Conservation (phyloP, 345 rosid species). For the Camelina hispida region DNA sequence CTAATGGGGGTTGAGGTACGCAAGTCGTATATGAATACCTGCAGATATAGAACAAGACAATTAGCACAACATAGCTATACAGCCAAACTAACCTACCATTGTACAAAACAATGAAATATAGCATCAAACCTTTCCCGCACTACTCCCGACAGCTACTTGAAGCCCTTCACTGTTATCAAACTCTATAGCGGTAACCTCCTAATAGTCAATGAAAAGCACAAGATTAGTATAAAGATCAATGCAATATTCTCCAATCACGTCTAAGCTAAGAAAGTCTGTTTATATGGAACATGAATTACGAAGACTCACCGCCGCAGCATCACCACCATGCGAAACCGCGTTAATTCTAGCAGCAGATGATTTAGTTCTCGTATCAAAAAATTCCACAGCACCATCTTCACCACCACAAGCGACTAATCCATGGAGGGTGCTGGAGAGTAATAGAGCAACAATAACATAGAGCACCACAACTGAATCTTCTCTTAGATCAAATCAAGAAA, state of each 20-base stretch:
- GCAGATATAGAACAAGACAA: conserved; percentile 31
- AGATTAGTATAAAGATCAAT: not conserved
- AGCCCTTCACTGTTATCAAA: conserved; percentile 87
- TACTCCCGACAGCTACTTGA: conserved; percentile 88
- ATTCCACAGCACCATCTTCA: conserved; percentile 95
- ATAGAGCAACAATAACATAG: conserved; percentile 31
- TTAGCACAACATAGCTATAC: conserved; percentile 11
- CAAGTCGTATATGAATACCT: conserved; percentile 92
- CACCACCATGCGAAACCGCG: conserved; percentile 78
- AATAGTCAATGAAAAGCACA: conserved; percentile 30
- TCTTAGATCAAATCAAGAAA: conserved; percentile 3
- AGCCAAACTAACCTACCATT: not conserved
- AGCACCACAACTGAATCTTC: not conserved
- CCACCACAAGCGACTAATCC: conserved; percentile 98
- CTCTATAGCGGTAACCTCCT: conserved; percentile 91
- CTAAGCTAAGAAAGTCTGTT: conserved; percentile 16
- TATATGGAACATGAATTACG: conserved; percentile 16
- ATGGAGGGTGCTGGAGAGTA: conserved; percentile 66
- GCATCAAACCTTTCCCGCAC: conserved; percentile 78
- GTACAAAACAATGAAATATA: not conserved
- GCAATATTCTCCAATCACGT: not conserved
- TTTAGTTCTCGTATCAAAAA: conserved; percentile 87
- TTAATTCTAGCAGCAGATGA: conserved; percentile 83
- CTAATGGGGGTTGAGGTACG: conserved; percentile 81
- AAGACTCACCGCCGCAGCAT: conserved; percentile 62